phyloP scores from a whole-genome alignment of 257 asterid species.

The Petunia secreta region DNA sequence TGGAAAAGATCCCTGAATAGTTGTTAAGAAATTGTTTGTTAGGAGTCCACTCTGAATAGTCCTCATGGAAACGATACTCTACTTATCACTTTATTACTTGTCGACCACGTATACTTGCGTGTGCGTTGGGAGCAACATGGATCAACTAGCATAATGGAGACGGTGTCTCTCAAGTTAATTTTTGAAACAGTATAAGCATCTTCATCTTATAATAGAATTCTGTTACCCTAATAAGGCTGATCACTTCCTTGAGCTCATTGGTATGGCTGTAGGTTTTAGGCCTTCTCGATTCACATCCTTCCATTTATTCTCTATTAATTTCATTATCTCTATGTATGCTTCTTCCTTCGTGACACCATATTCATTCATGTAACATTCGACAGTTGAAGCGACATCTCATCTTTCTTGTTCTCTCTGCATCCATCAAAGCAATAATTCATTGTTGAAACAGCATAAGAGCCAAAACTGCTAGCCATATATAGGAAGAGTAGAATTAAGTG shows the following conservation, averaged over 20 bases:
- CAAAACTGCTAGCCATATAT: too few relatives aligned
- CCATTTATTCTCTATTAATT: conserved; percentile 24
- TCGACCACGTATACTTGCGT: too few relatives aligned
- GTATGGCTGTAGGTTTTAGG: not conserved
- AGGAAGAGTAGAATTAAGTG: too few relatives aligned
- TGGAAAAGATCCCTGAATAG: too few relatives aligned
- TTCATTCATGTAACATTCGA: conserved; percentile 3
- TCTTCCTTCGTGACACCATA: conserved; percentile 23
- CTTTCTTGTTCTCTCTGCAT: conserved; percentile 10
- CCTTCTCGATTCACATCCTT: conserved; percentile 38
- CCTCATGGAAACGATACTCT: too few relatives aligned
- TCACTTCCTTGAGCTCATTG: conserved; percentile 21
- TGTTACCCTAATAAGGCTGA: conserved; percentile 27
- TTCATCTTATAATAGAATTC: conserved; percentile 28
- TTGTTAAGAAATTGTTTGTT: too few relatives aligned
- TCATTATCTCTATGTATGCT: conserved; percentile 11
- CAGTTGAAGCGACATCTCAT: conserved; percentile 12
- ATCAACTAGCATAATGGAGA: conserved; percentile 15
- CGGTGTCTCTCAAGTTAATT: not conserved
- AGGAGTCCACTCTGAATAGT: too few relatives aligned
- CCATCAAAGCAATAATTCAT: not conserved
- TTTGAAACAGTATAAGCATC: conserved; percentile 36
- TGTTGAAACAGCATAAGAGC: not conserved
- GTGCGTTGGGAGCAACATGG: not conserved
- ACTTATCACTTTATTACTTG: too few relatives aligned